Evolutionary conservation across 805 yeast genomes (phyloP), one percentile per base, ranked within the genome.

Genomic region (Candida morakotiae): DNA sequence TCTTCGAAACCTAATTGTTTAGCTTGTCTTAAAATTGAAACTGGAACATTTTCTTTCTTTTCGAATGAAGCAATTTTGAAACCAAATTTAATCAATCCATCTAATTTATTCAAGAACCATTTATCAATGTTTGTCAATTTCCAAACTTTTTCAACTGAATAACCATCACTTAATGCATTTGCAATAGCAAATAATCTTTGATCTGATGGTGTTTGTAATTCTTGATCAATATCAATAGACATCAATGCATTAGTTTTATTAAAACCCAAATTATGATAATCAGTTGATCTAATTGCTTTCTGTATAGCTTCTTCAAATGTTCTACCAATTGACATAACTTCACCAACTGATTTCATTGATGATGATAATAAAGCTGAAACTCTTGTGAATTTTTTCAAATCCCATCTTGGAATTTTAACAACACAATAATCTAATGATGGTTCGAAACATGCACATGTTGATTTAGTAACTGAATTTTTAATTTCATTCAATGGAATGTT

Each of bases 371-470:
- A 73, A 36, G 86, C 81, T 15, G 95, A 84, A 26, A 91, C 98
- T 60, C 96, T 77, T 44, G 91, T 86, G 68, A 91, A 91, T 68
- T 91, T 91, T 73, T 86, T 85, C 68, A 91, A 77, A 68, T 91
- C 98, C 98, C 98, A 91, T 70, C 98, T 80, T 63, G 98, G 98
- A 63, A 91, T 93, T 77, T 91, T 91, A 37, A 87, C 95, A 46
- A 91, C 98, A 62, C 88, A 86, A 67, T 91, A 91, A 67, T 91
- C 98, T 58, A 91, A 75, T 10, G 96, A 87, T 34, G 98, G 98
- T 71, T 91, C 98, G 65, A 91, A 91, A 71, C 95, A 86, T 39
- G 98, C 93, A 60, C 93, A 87, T 9, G 98, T 91, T 28, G 86
- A 81, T 66, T 84, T 82, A 32, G 98, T 91, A 42, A 91, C 97